Percentiles rank a stretch among this genome's conserved stretches.
These are phyloP conservation scores for Eucalyptus albens DNA, from an alignment of 345 rosid genomes.

Conservation along the genomic window DNA sequence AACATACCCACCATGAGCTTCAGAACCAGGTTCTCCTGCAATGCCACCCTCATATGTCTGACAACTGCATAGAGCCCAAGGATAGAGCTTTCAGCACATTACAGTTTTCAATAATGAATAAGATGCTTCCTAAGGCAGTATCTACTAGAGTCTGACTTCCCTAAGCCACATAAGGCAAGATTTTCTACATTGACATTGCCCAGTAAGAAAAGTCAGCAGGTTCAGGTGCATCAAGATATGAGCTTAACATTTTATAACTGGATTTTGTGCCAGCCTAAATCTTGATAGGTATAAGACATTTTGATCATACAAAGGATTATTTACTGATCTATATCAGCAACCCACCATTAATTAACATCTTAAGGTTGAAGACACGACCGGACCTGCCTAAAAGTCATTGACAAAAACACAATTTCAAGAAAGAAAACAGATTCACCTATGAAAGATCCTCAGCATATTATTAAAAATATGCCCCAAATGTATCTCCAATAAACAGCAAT, in stretches of 20 bases:
- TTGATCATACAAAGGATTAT: background rate
- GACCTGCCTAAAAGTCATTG: background rate
- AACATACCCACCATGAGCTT: conserved; percentile 99
- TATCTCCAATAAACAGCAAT: background rate
- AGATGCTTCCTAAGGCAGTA: background rate
- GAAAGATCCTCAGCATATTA: background rate
- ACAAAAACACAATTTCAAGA: background rate
- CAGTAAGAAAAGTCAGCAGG: background rate
- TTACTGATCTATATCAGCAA: background rate
- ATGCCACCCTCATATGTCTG: conserved; percentile 99
- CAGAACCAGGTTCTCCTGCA: conserved; percentile 93
- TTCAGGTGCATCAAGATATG: background rate
- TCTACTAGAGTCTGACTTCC: background rate
- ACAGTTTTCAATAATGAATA: background rate
- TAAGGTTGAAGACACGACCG: background rate
- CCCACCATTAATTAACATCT: background rate
- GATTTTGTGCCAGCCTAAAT: background rate
- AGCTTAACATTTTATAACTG: background rate
- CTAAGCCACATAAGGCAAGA: background rate
- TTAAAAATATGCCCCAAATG: background rate
- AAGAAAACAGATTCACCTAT: background rate
- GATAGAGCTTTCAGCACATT: background rate
- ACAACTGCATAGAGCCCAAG: conserved; percentile 39
- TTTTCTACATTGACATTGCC: background rate
- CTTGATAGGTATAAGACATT: background rate